Conservation (phyloP, 202 grass and related monocot genomes). For the Panicum hallii region DNA sequence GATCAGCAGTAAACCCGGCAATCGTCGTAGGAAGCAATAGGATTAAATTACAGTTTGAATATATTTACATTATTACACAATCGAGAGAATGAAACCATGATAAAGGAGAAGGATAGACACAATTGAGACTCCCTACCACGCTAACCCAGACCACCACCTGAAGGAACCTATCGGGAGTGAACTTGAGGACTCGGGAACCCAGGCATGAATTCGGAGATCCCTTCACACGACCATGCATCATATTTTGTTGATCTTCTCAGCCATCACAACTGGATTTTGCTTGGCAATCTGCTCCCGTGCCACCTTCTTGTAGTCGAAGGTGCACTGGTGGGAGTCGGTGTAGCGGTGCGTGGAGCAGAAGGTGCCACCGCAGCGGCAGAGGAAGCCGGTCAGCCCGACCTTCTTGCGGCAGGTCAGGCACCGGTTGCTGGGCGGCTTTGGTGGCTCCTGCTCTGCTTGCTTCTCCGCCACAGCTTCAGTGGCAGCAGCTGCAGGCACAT, state of each 20-base stretch:
- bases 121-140: conserved; percentile 43
- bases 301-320: conserved; percentile 74
- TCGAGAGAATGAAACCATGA: conserved; percentile 56
- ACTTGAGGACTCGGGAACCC: conserved; percentile 18
- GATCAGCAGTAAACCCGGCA: not conserved
- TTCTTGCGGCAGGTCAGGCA: conserved; percentile 77
- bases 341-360: conserved; percentile 81
- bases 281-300: conserved; percentile 71
- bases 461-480: conserved; percentile 17
- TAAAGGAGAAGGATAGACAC: conserved; percentile 54
- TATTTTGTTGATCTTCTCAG: conserved; percentile 84
- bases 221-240: conserved; percentile 41
- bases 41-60: conserved; percentile 46
- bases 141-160: conserved; percentile 44
- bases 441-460: conserved; percentile 46
- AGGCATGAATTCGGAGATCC: not conserved
- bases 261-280: conserved; percentile 73
- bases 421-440: conserved; percentile 60
- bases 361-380: conserved; percentile 72
- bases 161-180: conserved; percentile 50
- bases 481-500: not conserved
- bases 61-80: conserved; percentile 72
- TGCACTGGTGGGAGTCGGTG: conserved; percentile 65
- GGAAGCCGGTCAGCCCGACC: conserved; percentile 69
- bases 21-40: conserved; percentile 18